These are phyloP conservation scores for Rosa lucieae DNA, from an alignment of 306 rosid species.

Conservation along the genomic window DNA sequence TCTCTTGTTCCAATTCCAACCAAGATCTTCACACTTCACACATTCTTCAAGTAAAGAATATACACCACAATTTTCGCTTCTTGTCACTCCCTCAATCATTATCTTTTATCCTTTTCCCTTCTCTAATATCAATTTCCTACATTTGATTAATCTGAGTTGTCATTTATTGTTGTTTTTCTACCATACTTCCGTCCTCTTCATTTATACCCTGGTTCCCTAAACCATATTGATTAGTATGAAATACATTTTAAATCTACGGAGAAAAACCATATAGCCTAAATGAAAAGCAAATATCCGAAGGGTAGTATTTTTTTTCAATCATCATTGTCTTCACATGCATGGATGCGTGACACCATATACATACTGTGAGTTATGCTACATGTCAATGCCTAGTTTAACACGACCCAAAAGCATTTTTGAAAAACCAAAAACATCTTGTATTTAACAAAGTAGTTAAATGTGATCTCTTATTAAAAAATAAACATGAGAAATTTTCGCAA, in stretches of 20 bases:
- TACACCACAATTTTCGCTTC: conserved; percentile 46
- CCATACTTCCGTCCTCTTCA: too few species aligned
- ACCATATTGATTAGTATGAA: too few species aligned
- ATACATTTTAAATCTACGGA: too few species aligned
- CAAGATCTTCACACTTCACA: conserved; percentile 57
- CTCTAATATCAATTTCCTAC: neutral
- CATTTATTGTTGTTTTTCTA: neutral
- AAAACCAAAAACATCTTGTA: neutral
- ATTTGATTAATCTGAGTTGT: neutral
- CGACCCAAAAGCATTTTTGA: neutral
- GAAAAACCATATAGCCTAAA: too few species aligned
- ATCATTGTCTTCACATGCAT: neutral
- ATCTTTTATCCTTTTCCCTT: conserved; percentile 42
- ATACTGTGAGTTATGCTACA: neutral
- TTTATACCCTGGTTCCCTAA: too few species aligned
- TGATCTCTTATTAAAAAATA: too few species aligned
- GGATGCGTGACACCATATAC: neutral
- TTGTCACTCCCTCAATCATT: conserved; percentile 66
- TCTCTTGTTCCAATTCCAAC: conserved; percentile 33
- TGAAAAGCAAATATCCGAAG: too few species aligned
- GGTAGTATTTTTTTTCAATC: too few species aligned
- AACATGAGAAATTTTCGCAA: neutral
- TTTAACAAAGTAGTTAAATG: too few species aligned
- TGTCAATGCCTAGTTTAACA: neutral
- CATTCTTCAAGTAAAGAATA: conserved; percentile 49